These are phyloP conservation scores for Oryza meridionalis DNA, from an alignment of 176 grass and related monocot genomes.

Conservation along the genomic window DNA sequence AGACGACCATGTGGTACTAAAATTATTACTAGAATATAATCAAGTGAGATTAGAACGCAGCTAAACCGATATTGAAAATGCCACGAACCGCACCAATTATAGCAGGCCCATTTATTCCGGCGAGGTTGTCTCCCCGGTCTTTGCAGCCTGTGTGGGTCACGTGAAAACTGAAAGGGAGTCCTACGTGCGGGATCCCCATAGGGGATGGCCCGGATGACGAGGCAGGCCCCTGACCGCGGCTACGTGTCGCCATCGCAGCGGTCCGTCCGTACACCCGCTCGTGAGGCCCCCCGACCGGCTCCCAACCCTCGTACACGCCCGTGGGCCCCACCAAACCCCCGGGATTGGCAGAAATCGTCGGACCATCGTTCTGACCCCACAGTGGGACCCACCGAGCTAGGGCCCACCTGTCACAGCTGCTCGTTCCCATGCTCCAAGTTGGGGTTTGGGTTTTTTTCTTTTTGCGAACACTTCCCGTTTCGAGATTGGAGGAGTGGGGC, in stretches of 20 bases:
- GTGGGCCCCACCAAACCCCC: neutral
- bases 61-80: too few relatives aligned
- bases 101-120: neutral
- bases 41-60: too few relatives aligned
- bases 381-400: too few relatives aligned
- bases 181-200: neutral
- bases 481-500: too few relatives aligned
- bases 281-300: neutral
- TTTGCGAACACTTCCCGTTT: too few relatives aligned
- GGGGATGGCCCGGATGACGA: neutral
- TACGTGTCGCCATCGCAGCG: constrained; percentile 22
- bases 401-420: neutral
- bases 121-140: constrained; percentile 7
- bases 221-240: neutral
- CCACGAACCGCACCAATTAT: neutral
- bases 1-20: neutral
- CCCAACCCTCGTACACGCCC: constrained; percentile 28
- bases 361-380: too few relatives aligned
- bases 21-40: too few relatives aligned
- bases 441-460: too few relatives aligned
- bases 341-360: constrained; percentile 18
- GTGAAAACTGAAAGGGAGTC: neutral
- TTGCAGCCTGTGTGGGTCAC: constrained; percentile 5
- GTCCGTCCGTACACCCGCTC: constrained; percentile 10
- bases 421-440: too few relatives aligned